Evolutionary conservation across 2,329 filamentous ascomycete genomes (phyloP).

Genomic region (Ceratocystis eucalypticola): DNA sequence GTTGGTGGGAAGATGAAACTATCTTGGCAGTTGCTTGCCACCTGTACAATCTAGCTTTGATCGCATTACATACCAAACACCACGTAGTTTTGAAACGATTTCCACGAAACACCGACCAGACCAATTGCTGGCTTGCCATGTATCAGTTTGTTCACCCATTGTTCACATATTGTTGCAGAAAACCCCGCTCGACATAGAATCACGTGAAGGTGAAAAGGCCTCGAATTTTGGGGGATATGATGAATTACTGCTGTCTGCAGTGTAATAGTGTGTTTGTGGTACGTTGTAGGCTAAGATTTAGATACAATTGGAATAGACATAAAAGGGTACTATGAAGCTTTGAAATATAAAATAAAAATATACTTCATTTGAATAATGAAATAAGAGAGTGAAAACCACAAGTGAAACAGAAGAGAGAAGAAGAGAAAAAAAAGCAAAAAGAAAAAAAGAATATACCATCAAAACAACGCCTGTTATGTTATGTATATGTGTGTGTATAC

Average conservation of each 20-base stretch:
- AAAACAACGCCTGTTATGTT: slow-evolving; percentile 5
- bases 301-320: too few species aligned
- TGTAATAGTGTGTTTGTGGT: too few species aligned
- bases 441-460: slow-evolving; percentile 15
- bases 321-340: background rate
- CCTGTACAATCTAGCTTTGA: background rate
- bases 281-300: too few species aligned
- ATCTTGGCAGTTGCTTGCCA: background rate
- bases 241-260: too few species aligned
- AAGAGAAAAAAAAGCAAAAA: slow-evolving; percentile 11
- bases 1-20: too few species aligned
- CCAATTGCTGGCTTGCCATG: background rate
- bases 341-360: too few species aligned
- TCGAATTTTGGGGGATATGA: background rate
- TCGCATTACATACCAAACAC: background rate
- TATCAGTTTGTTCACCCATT: background rate
- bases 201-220: background rate
- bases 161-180: background rate
- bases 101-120: background rate
- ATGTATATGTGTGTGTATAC: background rate
- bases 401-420: background rate
- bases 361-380: too few species aligned
- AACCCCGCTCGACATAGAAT: background rate
- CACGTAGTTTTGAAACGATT: background rate
- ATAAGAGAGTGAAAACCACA: background rate